Conservation (phyloP, 805 yeast genomes). For the Ogataea corticis region DNA sequence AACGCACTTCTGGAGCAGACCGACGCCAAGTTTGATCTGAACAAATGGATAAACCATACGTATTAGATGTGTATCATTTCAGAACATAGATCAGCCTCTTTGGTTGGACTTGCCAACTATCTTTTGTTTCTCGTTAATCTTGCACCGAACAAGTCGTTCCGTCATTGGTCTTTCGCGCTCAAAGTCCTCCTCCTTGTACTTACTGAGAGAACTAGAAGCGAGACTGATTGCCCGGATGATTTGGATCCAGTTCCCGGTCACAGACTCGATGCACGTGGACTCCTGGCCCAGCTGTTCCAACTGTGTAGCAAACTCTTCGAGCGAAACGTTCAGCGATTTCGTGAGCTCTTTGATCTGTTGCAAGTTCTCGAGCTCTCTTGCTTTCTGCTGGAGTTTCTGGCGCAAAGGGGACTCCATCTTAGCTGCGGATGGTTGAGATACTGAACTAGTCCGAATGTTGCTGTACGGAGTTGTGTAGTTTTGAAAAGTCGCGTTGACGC, state of each 20-base stretch:
- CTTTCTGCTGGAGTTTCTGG: conserved; percentile 41
- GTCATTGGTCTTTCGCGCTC: conserved; percentile 54
- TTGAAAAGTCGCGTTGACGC: conserved; percentile 5
- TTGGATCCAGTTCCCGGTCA: conserved; percentile 65
- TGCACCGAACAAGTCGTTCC: conserved; percentile 63
- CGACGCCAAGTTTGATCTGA: conserved; percentile 21
- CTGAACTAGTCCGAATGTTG: conserved; percentile 33
- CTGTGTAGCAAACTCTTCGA: conserved; percentile 50
- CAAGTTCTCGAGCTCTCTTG: conserved; percentile 51
- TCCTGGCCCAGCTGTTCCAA: conserved; percentile 54
- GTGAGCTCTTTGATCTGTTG: conserved; percentile 50
- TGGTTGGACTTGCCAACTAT: conserved; percentile 16
- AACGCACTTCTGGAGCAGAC: conserved; percentile 20
- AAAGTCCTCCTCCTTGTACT: conserved; percentile 44
- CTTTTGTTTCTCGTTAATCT: conserved; percentile 43
- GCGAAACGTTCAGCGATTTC: conserved; percentile 42
- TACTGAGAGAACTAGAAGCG: conserved; percentile 54
- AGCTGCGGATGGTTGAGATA: conserved; percentile 27
- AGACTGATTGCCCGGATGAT: conserved; percentile 60
- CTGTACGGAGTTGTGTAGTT: neutral
- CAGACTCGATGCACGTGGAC: conserved; percentile 56
- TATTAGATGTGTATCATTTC: conserved; percentile 4
- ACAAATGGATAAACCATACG: conserved; percentile 29
- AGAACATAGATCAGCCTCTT: neutral
- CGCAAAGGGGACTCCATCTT: conserved; percentile 36